Percentiles rank a stretch among this genome's conserved stretches.
Evolutionary conservation across 2,329 filamentous ascomycete species (phyloP).

Genomic region (Penicillium sp.): DNA sequence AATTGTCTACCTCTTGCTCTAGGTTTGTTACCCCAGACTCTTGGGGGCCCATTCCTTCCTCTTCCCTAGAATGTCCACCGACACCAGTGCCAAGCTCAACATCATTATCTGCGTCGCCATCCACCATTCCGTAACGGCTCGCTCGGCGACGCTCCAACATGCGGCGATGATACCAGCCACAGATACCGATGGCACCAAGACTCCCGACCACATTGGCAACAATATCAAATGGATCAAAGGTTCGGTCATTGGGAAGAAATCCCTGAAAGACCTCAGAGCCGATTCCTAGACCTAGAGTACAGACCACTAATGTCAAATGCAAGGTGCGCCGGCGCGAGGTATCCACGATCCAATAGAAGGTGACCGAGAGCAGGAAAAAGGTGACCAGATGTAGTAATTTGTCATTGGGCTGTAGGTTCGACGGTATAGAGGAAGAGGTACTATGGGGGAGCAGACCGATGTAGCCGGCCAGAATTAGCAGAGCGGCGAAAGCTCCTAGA

Average conservation of each 20-base stretch:
- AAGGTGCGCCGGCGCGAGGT: constrained; percentile 82
- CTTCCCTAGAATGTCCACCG: constrained; percentile 50
- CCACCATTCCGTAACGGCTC: constrained; percentile 73
- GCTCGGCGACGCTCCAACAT: constrained; percentile 88
- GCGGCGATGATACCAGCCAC: constrained; percentile 90
- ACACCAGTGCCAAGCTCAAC: constrained; percentile 69
- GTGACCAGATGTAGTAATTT: constrained; percentile 85
- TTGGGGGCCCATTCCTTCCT: constrained; percentile 52
- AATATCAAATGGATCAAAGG: constrained; percentile 82
- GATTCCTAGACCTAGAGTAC: constrained; percentile 65
- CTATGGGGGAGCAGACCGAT: constrained; percentile 70
- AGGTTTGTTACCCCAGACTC: constrained; percentile 70
- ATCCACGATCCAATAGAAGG: constrained; percentile 97
- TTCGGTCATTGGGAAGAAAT: constrained; percentile 72
- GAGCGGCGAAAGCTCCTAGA: constrained; percentile 66
- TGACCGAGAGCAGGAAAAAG: constrained; percentile 82
- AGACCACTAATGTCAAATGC: constrained; percentile 80
- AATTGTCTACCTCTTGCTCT: constrained; percentile 87
- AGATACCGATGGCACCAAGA: constrained; percentile 70
- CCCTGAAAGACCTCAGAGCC: constrained; percentile 63
- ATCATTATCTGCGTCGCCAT: constrained; percentile 55
- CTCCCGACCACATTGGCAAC: constrained; percentile 85
- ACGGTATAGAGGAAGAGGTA: constrained; percentile 42
- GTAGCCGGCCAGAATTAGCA: constrained; percentile 77
- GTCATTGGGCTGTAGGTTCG: constrained; percentile 72